These are phyloP conservation scores for Metschnikowia cerradonensis DNA, from an alignment of 805 yeast species.

Conservation along the genomic window DNA sequence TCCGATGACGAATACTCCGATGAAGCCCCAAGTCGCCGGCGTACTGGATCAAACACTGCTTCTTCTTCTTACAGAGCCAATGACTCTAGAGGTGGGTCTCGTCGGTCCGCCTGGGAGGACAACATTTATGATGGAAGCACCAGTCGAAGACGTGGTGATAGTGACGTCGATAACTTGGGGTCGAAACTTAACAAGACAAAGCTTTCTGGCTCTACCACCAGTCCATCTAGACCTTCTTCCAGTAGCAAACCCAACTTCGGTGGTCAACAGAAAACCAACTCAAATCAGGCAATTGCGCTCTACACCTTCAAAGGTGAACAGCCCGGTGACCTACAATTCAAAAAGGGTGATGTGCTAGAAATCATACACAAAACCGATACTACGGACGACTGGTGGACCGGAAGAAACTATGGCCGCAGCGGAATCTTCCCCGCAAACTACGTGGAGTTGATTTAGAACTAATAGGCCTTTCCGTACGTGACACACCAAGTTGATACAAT, in stretches of 20 bases:
- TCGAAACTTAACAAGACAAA: constrained; percentile 33
- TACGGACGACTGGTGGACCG: constrained; percentile 98
- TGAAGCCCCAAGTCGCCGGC: constrained; percentile 26
- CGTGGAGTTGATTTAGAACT: constrained; percentile 62
- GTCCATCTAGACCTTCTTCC: constrained; percentile 35
- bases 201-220: constrained; percentile 22
- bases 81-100: constrained; percentile 13
- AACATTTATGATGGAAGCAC: constrained; percentile 61
- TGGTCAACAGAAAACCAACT: constrained; percentile 30
- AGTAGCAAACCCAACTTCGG: constrained; percentile 41
- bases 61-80: constrained; percentile 6
- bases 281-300: constrained; percentile 85
- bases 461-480: background rate
- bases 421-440: constrained; percentile 98
- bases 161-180: constrained; percentile 33
- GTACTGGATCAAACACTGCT: constrained; percentile 19
- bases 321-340: constrained; percentile 87
- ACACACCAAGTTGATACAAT: background rate
- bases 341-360: constrained; percentile 89
- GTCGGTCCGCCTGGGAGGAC: constrained; percentile 74
- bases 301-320: constrained; percentile 90
- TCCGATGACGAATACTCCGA: constrained; percentile 39
- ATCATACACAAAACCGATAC: constrained; percentile 83
- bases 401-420: constrained; percentile 72
- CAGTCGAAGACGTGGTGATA: constrained; percentile 26